These are phyloP conservation scores for Stephanodiscus triporus DNA, from an alignment of 108 stramenopile genomes.

Conservation along the genomic window DNA sequence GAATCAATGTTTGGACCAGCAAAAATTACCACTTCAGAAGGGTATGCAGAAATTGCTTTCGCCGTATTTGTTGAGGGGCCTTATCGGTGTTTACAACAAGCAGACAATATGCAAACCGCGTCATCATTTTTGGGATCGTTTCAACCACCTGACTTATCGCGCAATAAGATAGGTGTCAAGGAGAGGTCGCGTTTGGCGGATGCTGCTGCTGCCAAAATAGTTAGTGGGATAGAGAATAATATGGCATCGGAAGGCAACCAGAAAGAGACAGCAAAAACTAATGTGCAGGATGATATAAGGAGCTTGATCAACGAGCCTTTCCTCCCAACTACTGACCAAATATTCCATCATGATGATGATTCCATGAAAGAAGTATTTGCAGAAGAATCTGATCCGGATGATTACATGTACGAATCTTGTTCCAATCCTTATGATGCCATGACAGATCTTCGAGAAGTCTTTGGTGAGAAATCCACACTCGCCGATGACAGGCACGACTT, in stretches of 20 bases:
- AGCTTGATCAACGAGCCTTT: slow-evolving; percentile 41
- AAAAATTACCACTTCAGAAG: slow-evolving; percentile 35
- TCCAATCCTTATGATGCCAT: slow-evolving; percentile 8
- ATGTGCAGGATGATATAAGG: slow-evolving; percentile 17
- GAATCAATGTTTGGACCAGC: slow-evolving; percentile 36
- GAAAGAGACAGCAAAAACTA: neutral
- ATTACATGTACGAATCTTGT: slow-evolving; percentile 42
- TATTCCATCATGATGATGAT: slow-evolving; percentile 20
- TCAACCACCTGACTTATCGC: slow-evolving; percentile 20
- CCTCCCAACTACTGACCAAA: slow-evolving; percentile 16
- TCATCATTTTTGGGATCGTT: slow-evolving; percentile 48
- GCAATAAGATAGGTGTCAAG: slow-evolving; percentile 5
- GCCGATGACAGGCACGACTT: slow-evolving; percentile 4
- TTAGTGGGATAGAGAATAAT: slow-evolving; percentile 33
- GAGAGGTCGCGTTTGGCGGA: slow-evolving; percentile 31
- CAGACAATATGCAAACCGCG: slow-evolving; percentile 26
- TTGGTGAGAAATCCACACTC: neutral
- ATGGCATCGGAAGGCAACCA: slow-evolving; percentile 20
- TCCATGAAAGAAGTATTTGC: slow-evolving; percentile 58
- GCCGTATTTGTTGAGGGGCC: slow-evolving; percentile 46
- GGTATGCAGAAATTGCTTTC: slow-evolving; percentile 51
- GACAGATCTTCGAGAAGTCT: neutral
- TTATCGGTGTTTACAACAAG: slow-evolving; percentile 48
- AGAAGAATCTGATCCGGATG: slow-evolving; percentile 58
- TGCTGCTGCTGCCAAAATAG: slow-evolving; percentile 31